Conservation (phyloP, 228 moss, liverwort and hornwort species). For the Sphagnum fallax region DNA sequence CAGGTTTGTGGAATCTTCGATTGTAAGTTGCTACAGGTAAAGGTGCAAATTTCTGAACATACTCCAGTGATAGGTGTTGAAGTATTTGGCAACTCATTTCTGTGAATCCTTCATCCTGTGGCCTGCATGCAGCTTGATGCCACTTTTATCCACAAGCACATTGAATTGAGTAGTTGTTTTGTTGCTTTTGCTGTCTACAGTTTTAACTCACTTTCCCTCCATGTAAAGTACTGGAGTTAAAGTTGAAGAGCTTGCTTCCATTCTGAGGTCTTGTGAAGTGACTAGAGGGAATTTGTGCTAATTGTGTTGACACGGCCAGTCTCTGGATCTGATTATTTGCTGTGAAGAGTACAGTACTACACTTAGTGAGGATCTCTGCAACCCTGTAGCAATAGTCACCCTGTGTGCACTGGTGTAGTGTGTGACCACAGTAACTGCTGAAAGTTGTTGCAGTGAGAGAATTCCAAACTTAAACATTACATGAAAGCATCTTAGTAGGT, state of each 20-base stretch:
- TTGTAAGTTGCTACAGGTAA: slow-evolving; percentile 37
- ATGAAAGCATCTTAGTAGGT: neutral
- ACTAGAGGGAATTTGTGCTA: too few relatives aligned
- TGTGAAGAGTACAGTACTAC: neutral
- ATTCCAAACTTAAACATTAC: neutral
- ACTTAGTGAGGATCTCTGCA: neutral
- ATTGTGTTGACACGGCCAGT: too few relatives aligned
- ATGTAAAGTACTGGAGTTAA: neutral
- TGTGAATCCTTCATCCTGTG: neutral
- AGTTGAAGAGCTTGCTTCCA: too few relatives aligned
- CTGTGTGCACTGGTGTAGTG: neutral
- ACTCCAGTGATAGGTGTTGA: slow-evolving; percentile 6
- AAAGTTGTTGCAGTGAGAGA: neutral
- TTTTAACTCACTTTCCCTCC: neutral
- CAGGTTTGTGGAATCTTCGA: slow-evolving; percentile 79
- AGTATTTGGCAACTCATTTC: slow-evolving; percentile 10
- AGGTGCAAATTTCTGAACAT: neutral
- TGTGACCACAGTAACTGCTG: neutral
- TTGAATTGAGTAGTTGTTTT: neutral
- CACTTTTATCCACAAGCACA: neutral
- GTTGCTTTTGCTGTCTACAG: neutral
- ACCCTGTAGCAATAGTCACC: neutral
- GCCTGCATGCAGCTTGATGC: neutral
- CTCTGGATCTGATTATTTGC: too few relatives aligned
- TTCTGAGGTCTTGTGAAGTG: too few relatives aligned